These are phyloP conservation scores for Tanacetum coccineum DNA, from an alignment of 129 eudicot genomes.

Conservation along the genomic window DNA sequence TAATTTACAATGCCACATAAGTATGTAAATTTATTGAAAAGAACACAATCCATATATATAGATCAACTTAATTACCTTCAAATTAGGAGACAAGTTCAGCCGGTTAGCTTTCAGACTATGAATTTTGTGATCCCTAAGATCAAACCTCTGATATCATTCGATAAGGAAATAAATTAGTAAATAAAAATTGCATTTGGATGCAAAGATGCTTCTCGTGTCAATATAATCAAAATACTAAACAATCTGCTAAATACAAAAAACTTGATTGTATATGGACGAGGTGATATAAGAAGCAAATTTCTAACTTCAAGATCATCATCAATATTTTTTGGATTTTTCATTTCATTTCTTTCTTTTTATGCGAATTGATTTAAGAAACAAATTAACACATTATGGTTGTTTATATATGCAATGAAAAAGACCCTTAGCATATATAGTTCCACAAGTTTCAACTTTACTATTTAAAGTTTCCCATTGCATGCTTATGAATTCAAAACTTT, in stretches of 20 bases:
- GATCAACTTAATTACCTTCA: slow-evolving; percentile 87
- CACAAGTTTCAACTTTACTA: too few relatives aligned
- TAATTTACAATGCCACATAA: too few relatives aligned
- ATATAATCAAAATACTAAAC: neutral
- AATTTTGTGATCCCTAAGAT: slow-evolving; percentile 90
- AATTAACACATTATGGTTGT: too few relatives aligned
- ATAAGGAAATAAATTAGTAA: slow-evolving; percentile 12
- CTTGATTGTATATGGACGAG: neutral
- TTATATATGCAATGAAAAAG: too few relatives aligned
- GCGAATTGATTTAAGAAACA: too few relatives aligned
- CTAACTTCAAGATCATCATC: slow-evolving; percentile 37
- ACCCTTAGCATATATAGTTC: too few relatives aligned
- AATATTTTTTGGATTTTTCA: too few relatives aligned
- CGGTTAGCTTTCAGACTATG: slow-evolving; percentile 64
- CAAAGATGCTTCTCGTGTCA: neutral
- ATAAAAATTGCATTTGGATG: slow-evolving; percentile 2
- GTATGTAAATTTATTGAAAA: neutral
- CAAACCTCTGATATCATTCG: slow-evolving; percentile 64
- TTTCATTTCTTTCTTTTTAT: too few relatives aligned
- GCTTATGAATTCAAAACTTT: too few relatives aligned
- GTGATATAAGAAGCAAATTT: slow-evolving; percentile 16
- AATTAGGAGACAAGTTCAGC: slow-evolving; percentile 70
- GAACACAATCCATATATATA: slow-evolving; percentile 6
- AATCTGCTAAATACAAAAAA: neutral
- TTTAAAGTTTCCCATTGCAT: too few relatives aligned